Evolutionary conservation across 768 basidiomycete genomes (phyloP).

Genomic region (Brasilioporus rufonigricans): DNA sequence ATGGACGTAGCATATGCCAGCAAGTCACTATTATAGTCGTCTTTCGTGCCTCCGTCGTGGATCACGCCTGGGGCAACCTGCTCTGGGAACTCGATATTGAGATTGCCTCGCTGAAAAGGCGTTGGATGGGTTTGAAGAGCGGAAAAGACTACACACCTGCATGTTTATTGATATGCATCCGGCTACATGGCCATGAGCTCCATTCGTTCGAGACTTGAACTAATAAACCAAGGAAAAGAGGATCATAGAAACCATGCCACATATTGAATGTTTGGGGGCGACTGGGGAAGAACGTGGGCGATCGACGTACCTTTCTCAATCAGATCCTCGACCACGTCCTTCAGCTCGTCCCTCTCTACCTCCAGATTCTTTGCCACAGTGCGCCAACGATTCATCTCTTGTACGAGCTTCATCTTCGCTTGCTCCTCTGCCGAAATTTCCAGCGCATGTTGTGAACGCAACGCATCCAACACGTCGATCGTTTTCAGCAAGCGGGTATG

Average conservation of each 20-base stretch:
- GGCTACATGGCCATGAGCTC: constrained; percentile 45
- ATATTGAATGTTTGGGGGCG: not conserved
- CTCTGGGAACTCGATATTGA: constrained; percentile 25
- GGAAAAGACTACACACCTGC: constrained; percentile 39
- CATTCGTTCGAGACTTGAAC: constrained; percentile 47
- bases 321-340: constrained; percentile 50
- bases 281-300: not conserved
- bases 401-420: constrained; percentile 35
- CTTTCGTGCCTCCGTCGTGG: not conserved
- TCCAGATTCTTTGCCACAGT: constrained; percentile 36
- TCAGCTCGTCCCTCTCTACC: constrained; percentile 50
- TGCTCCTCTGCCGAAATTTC: constrained; percentile 38
- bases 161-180: constrained; percentile 39
- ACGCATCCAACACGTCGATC: constrained; percentile 47
- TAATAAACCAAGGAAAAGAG: constrained; percentile 14
- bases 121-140: constrained; percentile 8
- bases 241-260: not conserved
- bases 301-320: constrained; percentile 56
- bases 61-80: constrained; percentile 1
- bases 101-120: constrained; percentile 16
- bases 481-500: constrained; percentile 49
- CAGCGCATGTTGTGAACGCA: constrained; percentile 37
- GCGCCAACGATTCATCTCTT: constrained; percentile 37
- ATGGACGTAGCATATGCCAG: constrained; percentile 44
- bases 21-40: constrained; percentile 25